Base-by-base conservation (phyloP, 805 yeast genomes). In the Metschnikowia koreensis region DNA sequence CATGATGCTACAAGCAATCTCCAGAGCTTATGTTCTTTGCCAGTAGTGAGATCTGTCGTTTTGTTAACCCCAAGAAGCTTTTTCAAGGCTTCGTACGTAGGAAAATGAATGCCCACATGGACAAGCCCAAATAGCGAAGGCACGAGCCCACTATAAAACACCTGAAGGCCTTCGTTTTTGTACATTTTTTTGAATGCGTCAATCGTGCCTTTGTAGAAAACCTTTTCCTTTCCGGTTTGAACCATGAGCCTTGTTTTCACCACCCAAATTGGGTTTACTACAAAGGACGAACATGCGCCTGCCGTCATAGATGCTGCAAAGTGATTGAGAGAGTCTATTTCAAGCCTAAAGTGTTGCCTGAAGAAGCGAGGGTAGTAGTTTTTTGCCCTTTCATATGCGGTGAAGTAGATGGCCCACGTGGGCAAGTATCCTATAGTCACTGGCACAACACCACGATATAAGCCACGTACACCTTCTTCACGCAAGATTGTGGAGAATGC, bases 221-320 rank as follows among this genome's bases (percentile, higher is more conserved):
- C 64, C 17, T 48, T 22, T 15, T 59, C 61, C 44, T 70, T 66
- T 31, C 78, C 80, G 48, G 86, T 84, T 63, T 89, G 96, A 39
- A 92, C 75, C 98, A 94, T 94, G 47, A 94, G 72, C 62, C 99
- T 75, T 1, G 99, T 94, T 66, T 94, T 94, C 31, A 94, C 92
- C 42, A 94, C 98, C 99, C 99, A 94, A 12, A 93, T 89, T 10
- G 99, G 99, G 66, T 94, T 94, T 0, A 97, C 93, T 8, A 84
- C 67, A 10, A 89, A 75, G 0, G 98, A 87, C 1, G 96, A 87
- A 7, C 85, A 82, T 50, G 89, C 82, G 29, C 99, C 99, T 1
- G 98, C 97, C 5, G 89, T 80, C 46, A 93, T 78, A 1, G 99
- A 97, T 48, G 82, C 74, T 41, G 71, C 68, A 58, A 79, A 79